A percentile compares a stretch with the other conserved stretches of the same genome.
Evolutionary conservation across 805 yeast genomes (phyloP).

Genomic region (Monosporozyma servazzii): DNA sequence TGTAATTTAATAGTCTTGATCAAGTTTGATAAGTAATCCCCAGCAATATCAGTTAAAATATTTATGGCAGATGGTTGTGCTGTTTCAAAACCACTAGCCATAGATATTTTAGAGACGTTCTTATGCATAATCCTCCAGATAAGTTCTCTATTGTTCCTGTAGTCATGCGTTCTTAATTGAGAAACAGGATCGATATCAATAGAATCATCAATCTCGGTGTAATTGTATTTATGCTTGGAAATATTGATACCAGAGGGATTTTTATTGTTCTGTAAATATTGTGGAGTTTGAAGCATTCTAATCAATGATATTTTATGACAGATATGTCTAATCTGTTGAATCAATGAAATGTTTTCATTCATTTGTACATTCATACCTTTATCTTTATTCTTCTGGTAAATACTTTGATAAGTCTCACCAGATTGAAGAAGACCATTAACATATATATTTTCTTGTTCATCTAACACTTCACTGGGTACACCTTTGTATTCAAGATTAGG

Average conservation of each 20-base stretch:
- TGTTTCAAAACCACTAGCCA: constrained; percentile 88
- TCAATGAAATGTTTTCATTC: constrained; percentile 57
- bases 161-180: constrained; percentile 60
- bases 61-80: constrained; percentile 71
- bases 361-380: constrained; percentile 55
- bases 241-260: constrained; percentile 11
- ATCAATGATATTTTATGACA: constrained; percentile 84
- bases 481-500: constrained; percentile 58
- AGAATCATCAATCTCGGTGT: constrained; percentile 44
- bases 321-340: constrained; percentile 80
- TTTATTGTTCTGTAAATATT: constrained; percentile 13
- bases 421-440: constrained; percentile 33
- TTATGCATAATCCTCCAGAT: constrained; percentile 59
- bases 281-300: constrained; percentile 65
- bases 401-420: constrained; percentile 31
- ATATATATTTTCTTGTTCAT: constrained; percentile 37
- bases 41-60: constrained; percentile 74
- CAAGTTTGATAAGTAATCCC: constrained; percentile 65
- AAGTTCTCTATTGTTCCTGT: constrained; percentile 42
- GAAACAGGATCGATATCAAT: constrained; percentile 79
- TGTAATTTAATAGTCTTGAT: constrained; percentile 63
- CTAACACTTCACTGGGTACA: constrained; percentile 37
- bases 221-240: constrained; percentile 18
- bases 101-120: constrained; percentile 65
- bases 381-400: constrained; percentile 32